A percentile compares a stretch with the other conserved stretches of the same genome.
Evolutionary conservation across 2,329 filamentous ascomycete genomes (phyloP).

Genomic region (Alternaria arborescens): DNA sequence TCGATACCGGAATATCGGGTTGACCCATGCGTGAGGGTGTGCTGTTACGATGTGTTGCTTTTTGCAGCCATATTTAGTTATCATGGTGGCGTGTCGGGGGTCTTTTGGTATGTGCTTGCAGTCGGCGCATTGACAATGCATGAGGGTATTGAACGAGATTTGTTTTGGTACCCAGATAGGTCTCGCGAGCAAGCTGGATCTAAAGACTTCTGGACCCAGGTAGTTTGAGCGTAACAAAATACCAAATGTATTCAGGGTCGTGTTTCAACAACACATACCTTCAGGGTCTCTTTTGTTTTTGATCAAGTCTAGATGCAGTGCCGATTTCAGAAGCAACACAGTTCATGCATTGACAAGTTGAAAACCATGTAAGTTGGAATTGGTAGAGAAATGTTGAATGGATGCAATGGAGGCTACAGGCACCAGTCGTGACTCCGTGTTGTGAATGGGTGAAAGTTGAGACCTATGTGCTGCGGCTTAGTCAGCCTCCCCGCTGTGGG

Average conservation of each 20-base stretch:
- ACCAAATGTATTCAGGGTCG: neutral
- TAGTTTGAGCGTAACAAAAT: neutral
- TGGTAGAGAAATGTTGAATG: neutral
- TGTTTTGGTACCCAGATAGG: neutral
- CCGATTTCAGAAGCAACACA: neutral
- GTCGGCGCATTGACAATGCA: neutral
- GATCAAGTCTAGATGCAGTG: neutral
- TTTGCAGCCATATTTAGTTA: neutral
- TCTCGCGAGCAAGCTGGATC: neutral
- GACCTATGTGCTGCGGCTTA: slow-evolving; percentile 5
- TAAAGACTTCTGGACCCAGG: neutral
- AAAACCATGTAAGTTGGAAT: neutral
- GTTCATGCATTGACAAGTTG: neutral
- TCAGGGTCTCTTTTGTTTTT: neutral
- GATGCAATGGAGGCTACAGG: neutral
- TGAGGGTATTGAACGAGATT: slow-evolving; percentile 1
- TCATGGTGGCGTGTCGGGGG: neutral
- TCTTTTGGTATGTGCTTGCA: neutral
- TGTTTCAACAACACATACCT: neutral
- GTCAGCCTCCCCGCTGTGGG: slow-evolving; percentile 26
- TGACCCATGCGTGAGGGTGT: neutral
- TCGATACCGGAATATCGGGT: slow-evolving; percentile 1
- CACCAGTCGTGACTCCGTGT: slow-evolving; percentile 6
- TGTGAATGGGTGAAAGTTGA: neutral
- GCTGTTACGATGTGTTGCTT: neutral